Conservation (phyloP, 441 rosid genomes). For the Gossypium schwendimanii region DNA sequence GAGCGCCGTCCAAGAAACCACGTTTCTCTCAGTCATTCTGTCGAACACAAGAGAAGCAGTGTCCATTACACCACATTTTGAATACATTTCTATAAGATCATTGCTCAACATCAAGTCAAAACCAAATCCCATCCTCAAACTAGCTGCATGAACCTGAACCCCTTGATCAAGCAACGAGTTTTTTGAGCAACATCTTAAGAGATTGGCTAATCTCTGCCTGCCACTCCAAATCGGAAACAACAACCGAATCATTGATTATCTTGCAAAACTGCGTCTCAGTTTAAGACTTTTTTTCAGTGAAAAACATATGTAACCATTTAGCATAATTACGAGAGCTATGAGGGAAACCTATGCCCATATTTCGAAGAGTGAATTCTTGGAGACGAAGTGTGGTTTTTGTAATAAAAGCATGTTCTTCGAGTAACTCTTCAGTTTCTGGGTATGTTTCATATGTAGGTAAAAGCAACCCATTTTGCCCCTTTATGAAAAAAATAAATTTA, state of each 20-base stretch:
- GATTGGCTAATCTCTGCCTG: conserved; percentile 50
- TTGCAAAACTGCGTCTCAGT: neutral
- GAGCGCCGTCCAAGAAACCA: conserved; percentile 87
- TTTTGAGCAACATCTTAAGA: conserved; percentile 56
- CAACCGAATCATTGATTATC: conserved; percentile 20
- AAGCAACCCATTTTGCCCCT: too few species aligned
- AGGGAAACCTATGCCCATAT: conserved; percentile 37
- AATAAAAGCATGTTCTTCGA: conserved; percentile 26
- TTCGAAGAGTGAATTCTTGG: conserved; percentile 44
- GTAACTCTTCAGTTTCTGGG: neutral
- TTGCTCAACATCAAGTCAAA: conserved; percentile 48
- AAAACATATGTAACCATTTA: conserved; percentile 35
- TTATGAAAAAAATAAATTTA: too few species aligned
- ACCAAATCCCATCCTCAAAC: conserved; percentile 36
- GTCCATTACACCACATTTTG: conserved; percentile 47
- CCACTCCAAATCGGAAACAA: conserved; percentile 21
- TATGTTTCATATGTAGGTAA: conserved; percentile 35
- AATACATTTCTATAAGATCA: conserved; percentile 59
- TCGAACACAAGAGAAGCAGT: conserved; percentile 62
- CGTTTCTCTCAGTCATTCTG: conserved; percentile 67
- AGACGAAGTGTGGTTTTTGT: conserved; percentile 52
- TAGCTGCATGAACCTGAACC: conserved; percentile 49
- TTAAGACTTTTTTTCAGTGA: conserved; percentile 17
- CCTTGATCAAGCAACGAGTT: conserved; percentile 49
- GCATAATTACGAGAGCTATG: conserved; percentile 31